Conservation (phyloP, 352 stramenopile genomes). For the Phytophthora quininea region DNA sequence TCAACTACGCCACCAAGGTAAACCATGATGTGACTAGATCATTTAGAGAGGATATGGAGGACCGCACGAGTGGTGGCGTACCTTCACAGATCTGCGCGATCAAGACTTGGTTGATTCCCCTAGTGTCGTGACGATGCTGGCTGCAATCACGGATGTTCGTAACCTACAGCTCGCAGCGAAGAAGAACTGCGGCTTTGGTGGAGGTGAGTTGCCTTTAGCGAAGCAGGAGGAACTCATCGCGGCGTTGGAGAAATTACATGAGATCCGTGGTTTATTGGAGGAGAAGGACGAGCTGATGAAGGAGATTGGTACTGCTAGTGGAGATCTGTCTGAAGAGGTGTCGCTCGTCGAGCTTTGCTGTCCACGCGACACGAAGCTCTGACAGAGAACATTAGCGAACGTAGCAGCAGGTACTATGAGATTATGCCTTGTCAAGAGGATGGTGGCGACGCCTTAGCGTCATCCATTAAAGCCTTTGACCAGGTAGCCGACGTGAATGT, state of each 20-base stretch:
- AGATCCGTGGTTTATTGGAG: conserved; percentile 60
- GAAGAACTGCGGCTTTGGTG: conserved; percentile 50
- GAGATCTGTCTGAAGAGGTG: conserved; percentile 54
- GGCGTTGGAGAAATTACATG: conserved; percentile 50
- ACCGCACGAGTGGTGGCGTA: conserved; percentile 8
- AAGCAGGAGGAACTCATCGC: conserved; percentile 61
- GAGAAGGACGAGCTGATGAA: conserved; percentile 54
- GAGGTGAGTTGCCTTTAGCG: conserved; percentile 59
- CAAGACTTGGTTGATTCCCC: conserved; percentile 19
- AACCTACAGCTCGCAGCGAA: conserved; percentile 72
- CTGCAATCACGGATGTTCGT: conserved; percentile 72
- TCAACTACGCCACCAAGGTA: conserved; percentile 61
- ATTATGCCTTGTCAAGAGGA: conserved; percentile 76
- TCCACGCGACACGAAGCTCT: conserved; percentile 53
- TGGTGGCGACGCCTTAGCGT: conserved; percentile 44
- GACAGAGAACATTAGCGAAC: conserved; percentile 73
- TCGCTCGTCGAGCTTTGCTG: conserved; percentile 46
- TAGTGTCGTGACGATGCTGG: conserved; percentile 60
- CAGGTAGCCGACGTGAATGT: conserved; percentile 57
- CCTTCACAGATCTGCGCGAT: conserved; percentile 45
- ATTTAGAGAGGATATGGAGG: conserved; percentile 50
- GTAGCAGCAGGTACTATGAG: conserved; percentile 81
- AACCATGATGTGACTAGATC: conserved; percentile 59
- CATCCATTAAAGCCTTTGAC: conserved; percentile 70
- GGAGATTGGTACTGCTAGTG: conserved; percentile 52